Base-by-base conservation (phyloP, 2,329 filamentous ascomycete genomes). In the Sclerotinia nivalis region DNA sequence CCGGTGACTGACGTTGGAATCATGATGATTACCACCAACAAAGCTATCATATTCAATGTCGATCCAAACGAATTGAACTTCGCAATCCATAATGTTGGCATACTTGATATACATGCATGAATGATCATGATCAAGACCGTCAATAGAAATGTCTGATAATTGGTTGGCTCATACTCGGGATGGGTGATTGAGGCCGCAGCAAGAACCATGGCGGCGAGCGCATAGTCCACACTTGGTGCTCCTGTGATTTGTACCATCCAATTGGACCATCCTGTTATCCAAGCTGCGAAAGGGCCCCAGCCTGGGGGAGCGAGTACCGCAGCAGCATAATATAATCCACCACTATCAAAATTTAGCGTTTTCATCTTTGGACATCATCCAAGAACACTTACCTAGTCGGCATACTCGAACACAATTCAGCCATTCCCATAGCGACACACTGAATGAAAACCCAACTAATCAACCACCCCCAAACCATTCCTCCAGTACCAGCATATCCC, bases 391-490 rank as follows among this genome's bases (percentile, higher is more conserved):
- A 84, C 78, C 85, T 87, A 2, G 90, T 92, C 5, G 90, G 90
- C 89, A 92, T 92, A 58, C 87, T 88, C 3, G 87, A 90, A 75
- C 90, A 92, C 25, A 93, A 81, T 79, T 93, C 90, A 1, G 90
- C 90, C 86, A 89, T 89, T 28, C 85, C 86, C 80, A 88, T 84
- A 12, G 90, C 90, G 69, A 92, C 86, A 78, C 87, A 88, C 76
- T 92, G 86, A 52, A 93, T 91, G 54, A 91, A 91, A 7, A 89
- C 74, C 85, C 92, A 91, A 62, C 89, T 89, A 59, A 93, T 83
- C 40, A 92, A 80, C 90, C 91, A 93, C 7, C 90, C 91, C 90
- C 90, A 93, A 2, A 88, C 89, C 88, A 92, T 91, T 34, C 88
- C 88, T 70, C 83, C 85, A 0, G 84, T 86, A 6, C 86, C 83